phyloP scores from a whole-genome alignment of 2,329 filamentous ascomycete species.

The Dactylellina leptospora region DNA sequence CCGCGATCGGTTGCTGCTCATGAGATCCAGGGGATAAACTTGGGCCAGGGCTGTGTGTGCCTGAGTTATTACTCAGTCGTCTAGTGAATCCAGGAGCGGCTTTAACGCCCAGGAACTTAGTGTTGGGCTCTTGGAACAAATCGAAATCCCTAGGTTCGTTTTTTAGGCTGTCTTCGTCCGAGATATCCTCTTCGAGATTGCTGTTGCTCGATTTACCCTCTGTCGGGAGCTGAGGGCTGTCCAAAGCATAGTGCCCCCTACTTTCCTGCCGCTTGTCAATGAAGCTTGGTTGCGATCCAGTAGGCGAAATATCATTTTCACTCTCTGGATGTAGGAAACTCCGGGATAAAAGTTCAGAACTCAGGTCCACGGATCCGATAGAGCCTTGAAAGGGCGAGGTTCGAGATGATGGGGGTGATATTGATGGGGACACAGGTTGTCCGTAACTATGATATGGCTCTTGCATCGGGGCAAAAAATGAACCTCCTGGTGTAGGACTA shows the following conservation, averaged over 20 bases:
- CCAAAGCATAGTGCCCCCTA: background rate
- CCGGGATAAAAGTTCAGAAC: slow-evolving; percentile 18
- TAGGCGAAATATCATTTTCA: slow-evolving; percentile 11
- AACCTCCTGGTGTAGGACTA: background rate
- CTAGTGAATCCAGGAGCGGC: background rate
- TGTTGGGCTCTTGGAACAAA: slow-evolving; percentile 46
- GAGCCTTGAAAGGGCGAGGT: slow-evolving; percentile 36
- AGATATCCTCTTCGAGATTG: background rate
- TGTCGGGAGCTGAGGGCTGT: background rate
- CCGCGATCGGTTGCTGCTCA: slow-evolving; percentile 19
- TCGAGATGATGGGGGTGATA: slow-evolving; percentile 6
- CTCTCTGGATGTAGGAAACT: slow-evolving; percentile 39
- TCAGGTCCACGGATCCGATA: slow-evolving; percentile 30
- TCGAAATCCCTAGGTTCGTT: slow-evolving; percentile 39
- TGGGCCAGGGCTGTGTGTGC: background rate
- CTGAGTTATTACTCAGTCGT: background rate
- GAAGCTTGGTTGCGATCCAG: background rate
- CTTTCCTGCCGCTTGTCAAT: background rate
- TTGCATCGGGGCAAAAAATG: slow-evolving; percentile 43
- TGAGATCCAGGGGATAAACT: background rate
- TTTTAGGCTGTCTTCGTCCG: slow-evolving; percentile 39
- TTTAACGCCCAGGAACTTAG: slow-evolving; percentile 37
- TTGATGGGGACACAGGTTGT: slow-evolving; percentile 3
- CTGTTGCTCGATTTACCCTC: background rate
- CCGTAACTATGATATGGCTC: slow-evolving; percentile 4